Percentiles rank a stretch among this genome's conserved stretches.
These are phyloP conservation scores for Ophiocordyceps australis DNA, from an alignment of 2,329 filamentous ascomycete genomes.

Conservation along the genomic window DNA sequence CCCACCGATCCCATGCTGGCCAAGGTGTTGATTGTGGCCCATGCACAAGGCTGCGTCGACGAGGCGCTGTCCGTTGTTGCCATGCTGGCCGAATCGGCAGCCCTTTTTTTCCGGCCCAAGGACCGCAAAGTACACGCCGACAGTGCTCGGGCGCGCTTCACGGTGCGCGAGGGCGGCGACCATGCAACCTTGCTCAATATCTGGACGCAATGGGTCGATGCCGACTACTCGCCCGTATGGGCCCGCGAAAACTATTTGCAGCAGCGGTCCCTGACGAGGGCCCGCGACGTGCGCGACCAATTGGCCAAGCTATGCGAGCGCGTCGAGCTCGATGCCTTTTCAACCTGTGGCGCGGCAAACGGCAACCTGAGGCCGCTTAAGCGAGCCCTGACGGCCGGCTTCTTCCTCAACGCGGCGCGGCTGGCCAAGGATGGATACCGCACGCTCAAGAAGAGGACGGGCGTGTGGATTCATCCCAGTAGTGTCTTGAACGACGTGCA, in stretches of 20 bases:
- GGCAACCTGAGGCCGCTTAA: slow-evolving; percentile 65
- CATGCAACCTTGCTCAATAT: slow-evolving; percentile 79
- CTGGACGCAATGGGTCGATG: slow-evolving; percentile 90
- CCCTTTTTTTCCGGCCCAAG: slow-evolving; percentile 86
- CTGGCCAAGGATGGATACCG: slow-evolving; percentile 74
- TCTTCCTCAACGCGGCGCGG: slow-evolving; percentile 83
- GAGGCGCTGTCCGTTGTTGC: slow-evolving; percentile 88
- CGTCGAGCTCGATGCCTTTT: slow-evolving; percentile 66
- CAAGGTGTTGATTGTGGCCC: slow-evolving; percentile 73
- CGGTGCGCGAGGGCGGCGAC: slow-evolving; percentile 78
- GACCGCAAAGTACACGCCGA: slow-evolving; percentile 97
- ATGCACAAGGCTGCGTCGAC: slow-evolving; percentile 82
- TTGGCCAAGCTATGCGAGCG: slow-evolving; percentile 83
- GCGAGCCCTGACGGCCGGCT: slow-evolving; percentile 76
- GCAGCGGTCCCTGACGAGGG: slow-evolving; percentile 72
- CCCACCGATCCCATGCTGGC: slow-evolving; percentile 84
- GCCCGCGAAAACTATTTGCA: slow-evolving; percentile 86
- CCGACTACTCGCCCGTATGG: slow-evolving; percentile 78
- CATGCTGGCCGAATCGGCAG: slow-evolving; percentile 77
- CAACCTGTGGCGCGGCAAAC: slow-evolving; percentile 45
- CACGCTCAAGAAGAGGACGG: slow-evolving; percentile 78
- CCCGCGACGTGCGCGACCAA: slow-evolving; percentile 83
- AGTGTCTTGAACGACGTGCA: slow-evolving; percentile 63
- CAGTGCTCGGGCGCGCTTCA: slow-evolving; percentile 75
- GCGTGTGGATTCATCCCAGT: slow-evolving; percentile 82